Evolutionary conservation across 2,329 filamentous ascomycete species (phyloP).

Genomic region (Colletotrichum falcatum): DNA sequence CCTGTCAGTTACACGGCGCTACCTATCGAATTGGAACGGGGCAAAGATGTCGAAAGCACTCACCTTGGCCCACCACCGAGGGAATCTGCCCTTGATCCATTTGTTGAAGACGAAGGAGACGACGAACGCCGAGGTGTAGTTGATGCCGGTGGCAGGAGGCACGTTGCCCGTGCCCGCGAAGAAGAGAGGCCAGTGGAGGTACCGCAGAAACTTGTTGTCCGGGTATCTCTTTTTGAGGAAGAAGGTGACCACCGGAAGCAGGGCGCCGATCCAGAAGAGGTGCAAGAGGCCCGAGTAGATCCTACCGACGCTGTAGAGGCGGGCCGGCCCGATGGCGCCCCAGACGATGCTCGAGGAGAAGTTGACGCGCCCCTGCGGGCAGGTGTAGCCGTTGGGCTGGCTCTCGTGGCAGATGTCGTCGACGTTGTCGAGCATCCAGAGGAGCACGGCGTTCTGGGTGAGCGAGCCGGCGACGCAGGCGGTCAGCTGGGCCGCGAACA

Average conservation of each 20-base stretch:
- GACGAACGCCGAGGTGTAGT: slow-evolving; percentile 66
- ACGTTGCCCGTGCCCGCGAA: slow-evolving; percentile 63
- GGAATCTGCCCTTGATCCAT: slow-evolving; percentile 60
- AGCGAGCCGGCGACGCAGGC: slow-evolving; percentile 57
- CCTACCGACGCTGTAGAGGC: slow-evolving; percentile 52
- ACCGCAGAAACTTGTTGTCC: slow-evolving; percentile 59
- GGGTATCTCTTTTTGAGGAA: slow-evolving; percentile 59
- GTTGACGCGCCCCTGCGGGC: slow-evolving; percentile 69
- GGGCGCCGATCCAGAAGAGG: slow-evolving; percentile 65
- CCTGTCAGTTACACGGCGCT: no score
- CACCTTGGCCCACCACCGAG: slow-evolving; percentile 68
- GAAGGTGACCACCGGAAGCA: slow-evolving; percentile 62
- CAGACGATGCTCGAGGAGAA: slow-evolving; percentile 72
- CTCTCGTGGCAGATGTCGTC: slow-evolving; percentile 61
- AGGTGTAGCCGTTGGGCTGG: slow-evolving; percentile 65
- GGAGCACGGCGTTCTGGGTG: slow-evolving; percentile 51
- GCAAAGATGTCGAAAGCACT: no score
- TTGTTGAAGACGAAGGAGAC: slow-evolving; percentile 68
- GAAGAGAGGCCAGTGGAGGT: slow-evolving; percentile 64
- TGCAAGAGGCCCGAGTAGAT: slow-evolving; percentile 63
- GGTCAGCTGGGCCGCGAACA: slow-evolving; percentile 72
- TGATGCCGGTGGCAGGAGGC: slow-evolving; percentile 67
- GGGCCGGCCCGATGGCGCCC: slow-evolving; percentile 65
- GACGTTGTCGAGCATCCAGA: slow-evolving; percentile 57
- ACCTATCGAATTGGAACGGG: no score